Conservation (phyloP, 2,329 filamentous ascomycete genomes). For the Harringtonia aguacate region DNA sequence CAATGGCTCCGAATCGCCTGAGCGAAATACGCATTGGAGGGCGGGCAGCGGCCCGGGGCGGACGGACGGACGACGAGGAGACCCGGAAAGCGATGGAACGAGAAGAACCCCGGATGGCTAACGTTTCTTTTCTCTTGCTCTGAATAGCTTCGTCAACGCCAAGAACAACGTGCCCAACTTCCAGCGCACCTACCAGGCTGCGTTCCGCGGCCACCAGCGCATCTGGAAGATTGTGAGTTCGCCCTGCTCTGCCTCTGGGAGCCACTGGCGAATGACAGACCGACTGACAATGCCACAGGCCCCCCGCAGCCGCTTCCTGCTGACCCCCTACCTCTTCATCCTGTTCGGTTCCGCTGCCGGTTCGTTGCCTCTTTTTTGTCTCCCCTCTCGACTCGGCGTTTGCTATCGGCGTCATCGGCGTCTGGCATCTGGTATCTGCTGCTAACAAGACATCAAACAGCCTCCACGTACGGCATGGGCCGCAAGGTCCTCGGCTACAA, state of each 20-base stretch:
- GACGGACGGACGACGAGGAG: not conserved
- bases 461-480: slow-evolving; percentile 58
- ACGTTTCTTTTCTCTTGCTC: slow-evolving; percentile 14
- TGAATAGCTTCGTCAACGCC: slow-evolving; percentile 52
- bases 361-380: slow-evolving; percentile 17
- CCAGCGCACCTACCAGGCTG: slow-evolving; percentile 65
- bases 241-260: not conserved
- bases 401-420: no score
- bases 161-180: slow-evolving; percentile 66
- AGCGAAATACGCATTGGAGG: no score
- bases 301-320: slow-evolving; percentile 51
- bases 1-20: not conserved
- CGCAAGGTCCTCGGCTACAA: slow-evolving; percentile 69
- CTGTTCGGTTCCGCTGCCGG: slow-evolving; percentile 53
- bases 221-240: slow-evolving; percentile 70
- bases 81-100: no score
- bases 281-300: slow-evolving; percentile 32
- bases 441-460: slow-evolving; percentile 19
- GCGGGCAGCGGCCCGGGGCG: no score
- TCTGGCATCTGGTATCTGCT: no score
- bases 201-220: slow-evolving; percentile 57
- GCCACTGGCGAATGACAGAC: not conserved
- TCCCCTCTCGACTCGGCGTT: not conserved
- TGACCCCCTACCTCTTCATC: slow-evolving; percentile 58
- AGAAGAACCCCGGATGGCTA: slow-evolving; percentile 15